A percentile compares a stretch with the other conserved stretches of the same genome.
Conservation (phyloP, 495 filamentous ascomycete species). For the Neurospora intermedia region DNA sequence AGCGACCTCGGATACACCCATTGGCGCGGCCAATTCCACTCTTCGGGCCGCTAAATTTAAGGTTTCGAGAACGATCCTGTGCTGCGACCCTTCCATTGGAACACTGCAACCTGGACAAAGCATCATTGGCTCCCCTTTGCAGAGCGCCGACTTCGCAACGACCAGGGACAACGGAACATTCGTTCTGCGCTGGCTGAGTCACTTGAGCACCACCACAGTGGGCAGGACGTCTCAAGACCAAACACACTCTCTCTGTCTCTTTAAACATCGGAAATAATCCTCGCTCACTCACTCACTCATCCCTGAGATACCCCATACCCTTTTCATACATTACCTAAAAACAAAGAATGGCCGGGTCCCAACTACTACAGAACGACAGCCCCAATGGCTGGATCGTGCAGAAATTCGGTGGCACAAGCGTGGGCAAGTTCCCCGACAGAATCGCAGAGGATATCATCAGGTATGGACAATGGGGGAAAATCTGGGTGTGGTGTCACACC, state of each 20-base stretch:
- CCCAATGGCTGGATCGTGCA: slow-evolving; percentile 61
- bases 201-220: not conserved
- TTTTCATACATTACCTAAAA: not conserved
- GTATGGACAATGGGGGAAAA: slow-evolving; percentile 10
- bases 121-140: not conserved
- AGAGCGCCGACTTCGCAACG: not conserved
- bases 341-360: slow-evolving; percentile 10
- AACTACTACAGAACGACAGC: slow-evolving; percentile 24
- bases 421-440: slow-evolving; percentile 33
- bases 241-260: not conserved
- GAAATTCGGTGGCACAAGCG: slow-evolving; percentile 73
- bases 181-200: not conserved
- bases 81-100: not conserved
- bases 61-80: not conserved
- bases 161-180: not conserved
- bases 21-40: not conserved
- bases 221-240: not conserved
- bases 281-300: not conserved
- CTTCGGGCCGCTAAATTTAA: not conserved
- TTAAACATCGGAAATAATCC: not conserved
- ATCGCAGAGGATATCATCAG: slow-evolving; percentile 28
- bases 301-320: not conserved
- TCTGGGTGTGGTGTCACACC: not conserved
- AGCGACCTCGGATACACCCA: not conserved
- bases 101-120: not conserved